A percentile compares a stretch with the other conserved stretches of the same genome.
Evolutionary conservation across 208 protist genomes (phyloP).

Genomic region (Herpetomonas samuelpessoai): DNA sequence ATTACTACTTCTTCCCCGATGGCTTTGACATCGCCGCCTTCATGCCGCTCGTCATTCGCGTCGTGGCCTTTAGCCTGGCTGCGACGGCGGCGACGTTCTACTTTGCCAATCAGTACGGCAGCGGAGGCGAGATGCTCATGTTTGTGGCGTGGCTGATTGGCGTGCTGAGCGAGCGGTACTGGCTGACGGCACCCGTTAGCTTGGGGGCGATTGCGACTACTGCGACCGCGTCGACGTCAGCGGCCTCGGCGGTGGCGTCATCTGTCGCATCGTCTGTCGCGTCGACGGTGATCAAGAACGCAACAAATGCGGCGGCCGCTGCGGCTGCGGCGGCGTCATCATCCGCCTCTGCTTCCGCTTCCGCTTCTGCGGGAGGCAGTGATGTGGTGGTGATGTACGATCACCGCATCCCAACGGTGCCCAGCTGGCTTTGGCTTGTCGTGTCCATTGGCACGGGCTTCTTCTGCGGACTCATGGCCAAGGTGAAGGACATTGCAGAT

Average conservation of each 20-base stretch:
- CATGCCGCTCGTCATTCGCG: conserved; percentile 37
- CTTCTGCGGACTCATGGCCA: conserved; percentile 78
- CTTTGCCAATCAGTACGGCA: conserved; percentile 36
- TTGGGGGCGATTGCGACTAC: not conserved
- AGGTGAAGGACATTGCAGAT: conserved; percentile 81
- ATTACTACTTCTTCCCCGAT: conserved; percentile 47
- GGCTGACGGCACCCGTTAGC: conserved; percentile 30
- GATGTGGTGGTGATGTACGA: conserved; percentile 7
- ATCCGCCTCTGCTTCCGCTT: too few relatives aligned
- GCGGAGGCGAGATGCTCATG: conserved; percentile 66
- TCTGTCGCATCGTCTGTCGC: too few relatives aligned
- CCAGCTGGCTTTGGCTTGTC: conserved; percentile 61
- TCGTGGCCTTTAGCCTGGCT: conserved; percentile 35
- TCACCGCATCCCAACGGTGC: conserved; percentile 8
- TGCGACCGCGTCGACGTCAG: too few relatives aligned
- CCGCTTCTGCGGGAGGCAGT: too few relatives aligned
- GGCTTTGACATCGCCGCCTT: conserved; percentile 49
- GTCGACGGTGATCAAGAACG: conserved; percentile 3
- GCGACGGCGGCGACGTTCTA: conserved; percentile 44
- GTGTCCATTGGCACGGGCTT: conserved; percentile 68
- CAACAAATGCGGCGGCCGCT: not conserved
- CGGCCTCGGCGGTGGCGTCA: too few relatives aligned
- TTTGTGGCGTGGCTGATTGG: conserved; percentile 67
- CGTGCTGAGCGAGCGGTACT: conserved; percentile 52
- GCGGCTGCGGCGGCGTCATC: too few relatives aligned